Base-by-base conservation (phyloP, 2,329 filamentous ascomycete species). In the Iodosphaeria phyllophila region DNA sequence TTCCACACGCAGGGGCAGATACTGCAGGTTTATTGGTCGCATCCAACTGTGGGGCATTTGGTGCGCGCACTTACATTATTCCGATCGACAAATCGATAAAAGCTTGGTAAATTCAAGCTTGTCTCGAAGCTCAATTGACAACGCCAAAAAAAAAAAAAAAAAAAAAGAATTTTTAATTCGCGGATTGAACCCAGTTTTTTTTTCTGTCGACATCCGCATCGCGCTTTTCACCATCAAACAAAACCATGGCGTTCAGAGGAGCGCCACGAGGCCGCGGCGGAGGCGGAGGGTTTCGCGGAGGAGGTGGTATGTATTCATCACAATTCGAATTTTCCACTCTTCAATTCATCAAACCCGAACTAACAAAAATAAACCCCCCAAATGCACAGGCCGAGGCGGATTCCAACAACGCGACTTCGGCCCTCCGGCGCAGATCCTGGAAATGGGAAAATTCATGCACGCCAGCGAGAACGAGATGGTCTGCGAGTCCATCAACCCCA, bases 391-490 rank as follows among this genome's bases (percentile, higher is more conserved):
- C 34, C 43, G 44, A 19, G 44, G 44, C 27, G 44, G 44, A 13
- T 46, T 38, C 38, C 33, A 35, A 17, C 42, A 44, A 28, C 41
- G 44, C 12, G 43, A 47, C 34, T 39, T 43, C 29, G 43, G 44
- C 29, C 44, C 43, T 12, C 44, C 44, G 5, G 44, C 43, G 32
- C 35, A 36, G 30, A 42, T 47, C 36, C 34, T 42, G 8, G 89
- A 93, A 58, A 82, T 98, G 76, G 89, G 89, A 52, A 70, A 69
- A 36, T 92, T 95, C 55, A 56, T 93, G 49, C 89, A 98, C 59
- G 74, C 83, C 30, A 86, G 79, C 58, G 89, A 98, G 56, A 86
- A 86, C 50, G 89, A 98, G 56, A 89, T 98, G 66, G 76, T 98
- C 40, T 93, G 86, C 76, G 74, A 83, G 54, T 91, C 79, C 39